Conservation (phyloP, 169 alveolate genomes). For the Pseudocohnilembus persalinus region DNA sequence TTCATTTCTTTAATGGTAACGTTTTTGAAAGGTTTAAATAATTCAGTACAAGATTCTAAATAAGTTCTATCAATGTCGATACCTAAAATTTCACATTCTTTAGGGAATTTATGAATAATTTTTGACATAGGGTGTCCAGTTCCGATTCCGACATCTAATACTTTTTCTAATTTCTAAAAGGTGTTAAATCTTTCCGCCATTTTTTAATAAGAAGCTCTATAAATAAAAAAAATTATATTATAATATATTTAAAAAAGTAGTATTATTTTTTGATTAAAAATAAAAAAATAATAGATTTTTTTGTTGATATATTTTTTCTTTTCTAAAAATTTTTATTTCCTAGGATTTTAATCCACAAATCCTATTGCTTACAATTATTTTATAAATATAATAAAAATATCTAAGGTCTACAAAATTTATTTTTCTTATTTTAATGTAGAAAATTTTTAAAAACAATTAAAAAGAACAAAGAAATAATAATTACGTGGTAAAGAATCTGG, state of each 20-base stretch:
- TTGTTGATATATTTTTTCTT: no score
- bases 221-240: no score
- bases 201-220: background rate
- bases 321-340: no score
- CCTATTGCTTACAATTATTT: no score
- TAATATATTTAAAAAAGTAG: background rate
- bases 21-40: conserved; percentile 27
- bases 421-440: no score
- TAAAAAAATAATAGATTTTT: no score
- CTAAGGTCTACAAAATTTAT: no score
- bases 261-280: no score
- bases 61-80: conserved; percentile 31
- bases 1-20: conserved; percentile 31
- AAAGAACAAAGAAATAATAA: background rate
- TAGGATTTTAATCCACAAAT: no score
- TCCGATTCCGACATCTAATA: conserved; percentile 37
- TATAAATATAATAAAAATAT: no score
- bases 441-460: no score
- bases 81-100: conserved; percentile 3
- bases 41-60: conserved; percentile 24
- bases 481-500: background rate
- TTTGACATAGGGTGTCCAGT: conserved; percentile 35
- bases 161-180: conserved; percentile 24
- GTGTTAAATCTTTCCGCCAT: background rate
- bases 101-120: conserved; percentile 14